Evolutionary conservation across 2,329 filamentous ascomycete species (phyloP).

Genomic region (Apiospora sp.): DNA sequence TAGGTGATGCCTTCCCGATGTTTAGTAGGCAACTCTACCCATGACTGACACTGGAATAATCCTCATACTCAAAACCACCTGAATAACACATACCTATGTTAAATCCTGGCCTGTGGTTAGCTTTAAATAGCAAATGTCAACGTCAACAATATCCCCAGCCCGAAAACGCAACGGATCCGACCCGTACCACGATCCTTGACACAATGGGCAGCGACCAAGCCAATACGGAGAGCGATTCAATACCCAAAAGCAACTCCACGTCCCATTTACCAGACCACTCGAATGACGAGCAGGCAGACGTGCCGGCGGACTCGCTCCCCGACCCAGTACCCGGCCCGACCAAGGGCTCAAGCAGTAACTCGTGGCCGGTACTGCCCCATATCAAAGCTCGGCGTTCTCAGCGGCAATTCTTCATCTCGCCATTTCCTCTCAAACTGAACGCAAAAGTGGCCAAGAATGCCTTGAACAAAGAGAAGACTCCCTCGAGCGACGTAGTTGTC

Average conservation of each 20-base stretch:
- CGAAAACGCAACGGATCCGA: neutral
- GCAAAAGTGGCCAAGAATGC: neutral
- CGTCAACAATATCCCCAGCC: neutral
- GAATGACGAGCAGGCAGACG: neutral
- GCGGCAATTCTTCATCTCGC: slow-evolving; percentile 24
- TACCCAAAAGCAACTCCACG: neutral
- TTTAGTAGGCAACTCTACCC: neutral
- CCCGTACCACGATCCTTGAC: neutral
- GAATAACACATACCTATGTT: too few relatives aligned
- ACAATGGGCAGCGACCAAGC: neutral
- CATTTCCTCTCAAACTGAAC: neutral
- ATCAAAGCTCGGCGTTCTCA: neutral
- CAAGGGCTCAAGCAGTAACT: neutral
- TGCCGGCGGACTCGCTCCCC: neutral
- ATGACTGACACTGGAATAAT: neutral
- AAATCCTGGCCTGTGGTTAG: neutral
- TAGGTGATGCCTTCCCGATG: neutral
- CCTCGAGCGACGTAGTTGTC: neutral
- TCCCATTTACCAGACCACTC: neutral
- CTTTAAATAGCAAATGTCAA: neutral
- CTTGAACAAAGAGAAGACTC: neutral
- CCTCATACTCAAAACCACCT: neutral
- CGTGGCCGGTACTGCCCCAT: neutral
- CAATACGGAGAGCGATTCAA: neutral
- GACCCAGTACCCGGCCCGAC: neutral